phyloP scores from a whole-genome alignment of 306 rosid genomes.

The Vicia faba region DNA sequence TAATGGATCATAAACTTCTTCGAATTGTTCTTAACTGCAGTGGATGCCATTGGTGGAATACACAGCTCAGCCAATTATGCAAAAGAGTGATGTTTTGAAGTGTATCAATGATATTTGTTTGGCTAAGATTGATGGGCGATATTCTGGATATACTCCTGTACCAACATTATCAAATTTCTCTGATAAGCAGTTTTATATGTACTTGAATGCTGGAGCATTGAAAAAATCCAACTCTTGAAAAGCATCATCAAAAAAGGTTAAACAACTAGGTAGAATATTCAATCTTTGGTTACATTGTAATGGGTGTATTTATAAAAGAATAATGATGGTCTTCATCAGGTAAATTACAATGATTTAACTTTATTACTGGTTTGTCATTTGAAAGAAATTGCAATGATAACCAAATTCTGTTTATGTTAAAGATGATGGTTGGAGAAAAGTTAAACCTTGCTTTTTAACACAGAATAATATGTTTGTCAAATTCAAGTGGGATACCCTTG shows the following conservation, averaged over 20 bases:
- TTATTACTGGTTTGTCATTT: constrained; percentile 17
- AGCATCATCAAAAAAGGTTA: constrained; percentile 6
- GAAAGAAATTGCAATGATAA: constrained; percentile 1
- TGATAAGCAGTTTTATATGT: constrained; percentile 43
- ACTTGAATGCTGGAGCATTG: constrained; percentile 47
- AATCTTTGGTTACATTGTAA: constrained; percentile 16
- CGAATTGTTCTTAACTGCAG: constrained; percentile 46
- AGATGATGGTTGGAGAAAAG: neutral
- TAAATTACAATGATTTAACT: constrained; percentile 3
- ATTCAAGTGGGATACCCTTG: no score
- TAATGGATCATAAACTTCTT: constrained; percentile 14
- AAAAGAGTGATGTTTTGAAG: constrained; percentile 47
- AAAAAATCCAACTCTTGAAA: constrained; percentile 40
- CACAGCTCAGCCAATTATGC: constrained; percentile 54
- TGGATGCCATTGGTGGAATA: constrained; percentile 84
- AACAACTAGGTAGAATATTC: constrained; percentile 20
- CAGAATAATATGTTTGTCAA: no score
- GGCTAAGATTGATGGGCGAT: constrained; percentile 54
- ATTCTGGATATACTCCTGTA: constrained; percentile 58
- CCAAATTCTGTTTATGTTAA: neutral
- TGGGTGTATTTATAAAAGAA: constrained; percentile 27
- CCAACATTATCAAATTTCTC: constrained; percentile 41
- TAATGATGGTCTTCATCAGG: constrained; percentile 13
- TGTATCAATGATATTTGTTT: constrained; percentile 47
- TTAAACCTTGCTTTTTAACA: no score